Evolutionary conservation across 2,329 filamentous ascomycete species (phyloP).

Genomic region (Coniochaeta ligniaria): DNA sequence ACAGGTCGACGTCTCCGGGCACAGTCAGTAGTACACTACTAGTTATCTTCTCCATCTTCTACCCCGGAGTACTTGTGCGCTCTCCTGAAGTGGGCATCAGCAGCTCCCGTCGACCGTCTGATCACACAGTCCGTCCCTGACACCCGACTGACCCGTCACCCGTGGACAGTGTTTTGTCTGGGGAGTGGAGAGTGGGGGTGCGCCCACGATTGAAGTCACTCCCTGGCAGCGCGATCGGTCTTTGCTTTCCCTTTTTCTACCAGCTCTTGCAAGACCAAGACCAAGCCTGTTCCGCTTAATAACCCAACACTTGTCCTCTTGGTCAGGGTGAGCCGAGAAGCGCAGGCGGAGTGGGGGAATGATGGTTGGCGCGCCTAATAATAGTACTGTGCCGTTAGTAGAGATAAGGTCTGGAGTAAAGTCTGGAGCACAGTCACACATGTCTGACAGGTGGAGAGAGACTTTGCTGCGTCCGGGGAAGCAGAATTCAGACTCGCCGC

Average conservation of each 20-base stretch:
- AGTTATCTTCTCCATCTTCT: not conserved
- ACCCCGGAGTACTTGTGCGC: not conserved
- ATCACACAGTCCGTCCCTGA: not conserved
- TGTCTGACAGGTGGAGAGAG: not conserved
- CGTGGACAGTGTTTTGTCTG: too few relatives aligned
- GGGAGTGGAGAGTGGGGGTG: not conserved
- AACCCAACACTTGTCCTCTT: not conserved
- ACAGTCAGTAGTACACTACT: not conserved
- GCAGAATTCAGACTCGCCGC: not conserved
- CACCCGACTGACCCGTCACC: too few relatives aligned
- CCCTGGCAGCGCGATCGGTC: not conserved
- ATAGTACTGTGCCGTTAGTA: not conserved
- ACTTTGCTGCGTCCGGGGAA: not conserved
- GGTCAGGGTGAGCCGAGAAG: not conserved
- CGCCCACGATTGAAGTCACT: not conserved
- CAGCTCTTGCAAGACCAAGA: not conserved
- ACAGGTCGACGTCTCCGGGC: not conserved
- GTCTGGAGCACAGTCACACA: not conserved
- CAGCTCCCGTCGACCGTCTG: not conserved
- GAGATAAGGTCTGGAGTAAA: not conserved
- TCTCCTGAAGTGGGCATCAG: not conserved
- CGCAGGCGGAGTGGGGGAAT: not conserved
- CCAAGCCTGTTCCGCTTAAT: too few relatives aligned
- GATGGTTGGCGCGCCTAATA: not conserved
- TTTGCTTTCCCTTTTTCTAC: not conserved